Evolutionary conservation across 371 early-diverging fungal genomes (phyloP).

Genomic region (Chytridiales sp.): DNA sequence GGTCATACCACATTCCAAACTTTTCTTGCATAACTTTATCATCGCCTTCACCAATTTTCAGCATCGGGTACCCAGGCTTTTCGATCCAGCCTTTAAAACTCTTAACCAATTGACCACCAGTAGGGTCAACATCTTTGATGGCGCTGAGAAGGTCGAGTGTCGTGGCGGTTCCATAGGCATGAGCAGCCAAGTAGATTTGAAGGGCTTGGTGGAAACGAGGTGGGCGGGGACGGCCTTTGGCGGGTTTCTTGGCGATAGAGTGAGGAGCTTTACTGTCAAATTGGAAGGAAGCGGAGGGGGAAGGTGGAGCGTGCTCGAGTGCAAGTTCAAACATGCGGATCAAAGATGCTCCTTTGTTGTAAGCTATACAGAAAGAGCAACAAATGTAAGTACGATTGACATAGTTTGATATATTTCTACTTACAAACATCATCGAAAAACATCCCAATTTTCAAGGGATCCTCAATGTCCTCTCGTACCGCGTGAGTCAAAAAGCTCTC

Average conservation of each 20-base stretch:
- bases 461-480: not conserved
- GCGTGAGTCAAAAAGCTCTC: constrained; percentile 8
- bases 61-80: constrained; percentile 14
- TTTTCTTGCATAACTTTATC: constrained; percentile 12
- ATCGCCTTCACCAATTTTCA: constrained; percentile 10
- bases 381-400: not conserved
- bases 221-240: constrained; percentile 6
- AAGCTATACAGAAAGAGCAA: constrained; percentile 4
- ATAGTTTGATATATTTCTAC: not conserved
- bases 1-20: constrained; percentile 12
- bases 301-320: constrained; percentile 5
- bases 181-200: constrained; percentile 7
- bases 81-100: constrained; percentile 13
- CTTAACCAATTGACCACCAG: constrained; percentile 1
- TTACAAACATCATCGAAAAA: constrained; percentile 18
- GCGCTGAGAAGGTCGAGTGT: constrained; percentile 7
- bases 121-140: constrained; percentile 18
- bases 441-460: not conserved
- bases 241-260: not conserved
- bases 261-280: not conserved
- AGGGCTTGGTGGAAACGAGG: constrained; percentile 18
- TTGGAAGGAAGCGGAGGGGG: not conserved
- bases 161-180: not conserved
- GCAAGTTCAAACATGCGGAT: constrained; percentile 21
- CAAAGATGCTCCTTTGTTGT: constrained; percentile 23